Conservation (phyloP, 805 yeast species). For the Pichia californica region DNA sequence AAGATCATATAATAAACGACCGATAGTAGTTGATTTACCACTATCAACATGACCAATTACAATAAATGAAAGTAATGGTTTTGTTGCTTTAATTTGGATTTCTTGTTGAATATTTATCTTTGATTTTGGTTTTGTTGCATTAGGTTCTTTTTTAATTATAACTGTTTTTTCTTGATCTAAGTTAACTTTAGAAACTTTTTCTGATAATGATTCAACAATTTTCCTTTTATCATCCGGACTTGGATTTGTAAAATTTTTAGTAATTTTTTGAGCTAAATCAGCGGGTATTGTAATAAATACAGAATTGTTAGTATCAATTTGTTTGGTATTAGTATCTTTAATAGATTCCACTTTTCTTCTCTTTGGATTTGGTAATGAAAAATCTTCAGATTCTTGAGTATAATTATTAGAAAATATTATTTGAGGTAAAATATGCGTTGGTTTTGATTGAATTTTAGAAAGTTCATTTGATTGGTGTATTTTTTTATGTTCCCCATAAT, state of each 20-base stretch:
- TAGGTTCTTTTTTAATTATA: constrained; percentile 6
- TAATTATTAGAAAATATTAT: constrained; percentile 6
- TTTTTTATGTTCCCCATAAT: too few relatives aligned
- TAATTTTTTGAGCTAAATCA: constrained; percentile 36
- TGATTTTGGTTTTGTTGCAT: constrained; percentile 36
- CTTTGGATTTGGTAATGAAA: constrained; percentile 5
- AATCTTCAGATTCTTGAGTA: too few relatives aligned
- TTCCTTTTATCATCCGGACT: constrained; percentile 69
- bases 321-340: background rate
- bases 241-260: constrained; percentile 53
- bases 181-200: constrained; percentile 19
- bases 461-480: background rate
- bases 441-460: background rate
- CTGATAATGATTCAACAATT: constrained; percentile 22
- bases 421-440: constrained; percentile 3
- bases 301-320: constrained; percentile 1
- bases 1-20: constrained; percentile 59
- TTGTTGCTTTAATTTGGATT: constrained; percentile 30
- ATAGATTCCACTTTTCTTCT: constrained; percentile 3
- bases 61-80: constrained; percentile 63
- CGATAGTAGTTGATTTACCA: constrained; percentile 77
- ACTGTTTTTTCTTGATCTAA: constrained; percentile 1
- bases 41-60: constrained; percentile 86
- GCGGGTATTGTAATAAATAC: background rate
- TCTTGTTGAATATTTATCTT: constrained; percentile 38